phyloP scores from a whole-genome alignment of 2,329 filamentous ascomycete species.

The Alternaria sp. region DNA sequence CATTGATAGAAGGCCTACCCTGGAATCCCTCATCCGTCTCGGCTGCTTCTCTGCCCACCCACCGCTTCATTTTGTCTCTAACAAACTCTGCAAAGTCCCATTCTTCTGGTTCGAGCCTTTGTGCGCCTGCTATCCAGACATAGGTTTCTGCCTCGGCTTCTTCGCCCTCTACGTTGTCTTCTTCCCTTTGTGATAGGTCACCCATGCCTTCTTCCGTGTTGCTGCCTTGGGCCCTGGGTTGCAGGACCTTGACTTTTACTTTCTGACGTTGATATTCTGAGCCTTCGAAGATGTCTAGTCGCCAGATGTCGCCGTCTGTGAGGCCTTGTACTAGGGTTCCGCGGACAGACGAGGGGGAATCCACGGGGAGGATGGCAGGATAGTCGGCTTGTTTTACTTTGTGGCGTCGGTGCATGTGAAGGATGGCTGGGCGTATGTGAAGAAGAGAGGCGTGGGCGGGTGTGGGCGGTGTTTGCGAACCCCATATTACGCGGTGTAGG shows the following conservation, averaged over 20 bases:
- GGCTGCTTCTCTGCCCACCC: constrained; percentile 57
- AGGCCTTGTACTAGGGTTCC: constrained; percentile 80
- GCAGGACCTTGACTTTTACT: constrained; percentile 57
- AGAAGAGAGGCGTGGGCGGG: constrained; percentile 62
- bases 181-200: constrained; percentile 33
- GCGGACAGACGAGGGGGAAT: constrained; percentile 59
- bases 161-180: constrained; percentile 43
- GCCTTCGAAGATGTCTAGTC: constrained; percentile 86
- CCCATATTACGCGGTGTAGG: constrained; percentile 85
- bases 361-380: constrained; percentile 71
- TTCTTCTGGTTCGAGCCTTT: constrained; percentile 72
- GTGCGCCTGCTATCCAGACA: constrained; percentile 59
- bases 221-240: constrained; percentile 20
- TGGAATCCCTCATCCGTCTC: constrained; percentile 58
- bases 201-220: constrained; percentile 29
- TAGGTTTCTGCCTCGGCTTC: constrained; percentile 58
- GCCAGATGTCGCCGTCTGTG: constrained; percentile 76
- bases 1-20: constrained; percentile 49
- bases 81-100: constrained; percentile 92
- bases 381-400: constrained; percentile 78
- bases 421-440: constrained; percentile 76
- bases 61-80: constrained; percentile 72
- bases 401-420: constrained; percentile 75
- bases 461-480: constrained; percentile 59
- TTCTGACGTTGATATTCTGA: constrained; percentile 68